Percentiles rank a stretch among this genome's conserved stretches.
phyloP scores from a whole-genome alignment of 2,329 filamentous ascomycete species.

The Beauveria scarabaeidicola region DNA sequence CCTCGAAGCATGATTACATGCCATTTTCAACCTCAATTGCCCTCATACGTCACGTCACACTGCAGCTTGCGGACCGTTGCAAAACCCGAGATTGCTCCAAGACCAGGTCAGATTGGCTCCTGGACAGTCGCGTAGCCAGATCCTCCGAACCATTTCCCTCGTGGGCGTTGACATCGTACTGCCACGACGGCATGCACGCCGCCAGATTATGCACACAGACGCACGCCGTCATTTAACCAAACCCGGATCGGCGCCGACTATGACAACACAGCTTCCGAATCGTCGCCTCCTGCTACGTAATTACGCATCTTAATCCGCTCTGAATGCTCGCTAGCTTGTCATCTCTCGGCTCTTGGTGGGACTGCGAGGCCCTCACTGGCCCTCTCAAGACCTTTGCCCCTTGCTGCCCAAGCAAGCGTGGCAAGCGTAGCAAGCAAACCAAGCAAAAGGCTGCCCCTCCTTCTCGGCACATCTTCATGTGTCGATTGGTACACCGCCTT shows the following conservation, averaged over 20 bases:
- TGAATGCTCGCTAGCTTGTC: conserved; percentile 4
- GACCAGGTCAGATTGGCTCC: not conserved
- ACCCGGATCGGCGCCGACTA: conserved; percentile 2
- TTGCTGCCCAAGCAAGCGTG: conserved; percentile 3
- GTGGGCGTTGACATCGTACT: not conserved
- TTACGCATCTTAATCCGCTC: conserved; percentile 6
- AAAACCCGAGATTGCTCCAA: conserved; percentile 9
- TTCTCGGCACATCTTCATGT: conserved; percentile 10
- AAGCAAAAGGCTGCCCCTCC: not conserved
- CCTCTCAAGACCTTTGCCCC: not conserved
- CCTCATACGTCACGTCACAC: conserved; percentile 7
- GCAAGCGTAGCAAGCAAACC: no score
- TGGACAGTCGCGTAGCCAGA: not conserved
- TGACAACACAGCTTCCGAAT: not conserved
- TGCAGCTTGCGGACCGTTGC: conserved; percentile 1
- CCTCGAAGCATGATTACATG: not conserved
- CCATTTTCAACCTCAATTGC: not conserved
- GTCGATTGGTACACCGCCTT: conserved; percentile 4
- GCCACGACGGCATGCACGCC: not conserved
- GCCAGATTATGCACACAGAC: conserved; percentile 4
- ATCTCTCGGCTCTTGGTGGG: conserved; percentile 5
- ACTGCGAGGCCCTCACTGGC: not conserved
- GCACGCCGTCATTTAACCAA: not conserved
- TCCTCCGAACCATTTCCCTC: not conserved
- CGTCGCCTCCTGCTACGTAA: conserved; percentile 4